A percentile compares a stretch with the other conserved stretches of the same genome.
phyloP scores from a whole-genome alignment of 768 basidiomycete genomes.

The Termitomyces sp. region DNA sequence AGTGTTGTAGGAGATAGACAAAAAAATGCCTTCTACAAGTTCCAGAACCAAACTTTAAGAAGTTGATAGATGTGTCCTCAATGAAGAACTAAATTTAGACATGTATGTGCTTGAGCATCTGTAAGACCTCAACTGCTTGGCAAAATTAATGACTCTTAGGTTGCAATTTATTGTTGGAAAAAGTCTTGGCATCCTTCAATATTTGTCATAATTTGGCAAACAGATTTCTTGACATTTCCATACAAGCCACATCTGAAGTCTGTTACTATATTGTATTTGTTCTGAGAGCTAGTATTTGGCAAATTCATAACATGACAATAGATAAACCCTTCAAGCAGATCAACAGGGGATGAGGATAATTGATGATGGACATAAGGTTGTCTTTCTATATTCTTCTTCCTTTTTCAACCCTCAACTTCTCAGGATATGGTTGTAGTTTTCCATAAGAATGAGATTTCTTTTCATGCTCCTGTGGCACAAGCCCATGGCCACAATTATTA shows the following conservation, averaged over 20 bases:
- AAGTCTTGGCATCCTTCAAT: constrained; percentile 50
- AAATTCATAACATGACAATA: constrained; percentile 57
- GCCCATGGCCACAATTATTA: too few species aligned
- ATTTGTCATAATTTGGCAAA: constrained; percentile 78
- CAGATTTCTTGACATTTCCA: constrained; percentile 81
- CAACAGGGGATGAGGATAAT: neutral
- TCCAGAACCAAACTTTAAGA: constrained; percentile 72
- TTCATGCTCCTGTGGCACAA: too few species aligned
- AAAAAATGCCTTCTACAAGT: constrained; percentile 78
- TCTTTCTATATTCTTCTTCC: too few species aligned
- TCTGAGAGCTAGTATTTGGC: constrained; percentile 48
- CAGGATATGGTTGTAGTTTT: too few species aligned
- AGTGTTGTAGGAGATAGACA: constrained; percentile 59
- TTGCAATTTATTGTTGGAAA: constrained; percentile 2
- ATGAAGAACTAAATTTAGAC: neutral
- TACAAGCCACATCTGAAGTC: constrained; percentile 89
- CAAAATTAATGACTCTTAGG: neutral
- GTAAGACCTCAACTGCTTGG: constrained; percentile 72
- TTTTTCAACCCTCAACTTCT: too few species aligned
- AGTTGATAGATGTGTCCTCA: neutral
- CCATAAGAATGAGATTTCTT: too few species aligned
- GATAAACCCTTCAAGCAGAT: constrained; percentile 48
- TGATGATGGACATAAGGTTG: constrained; percentile 48
- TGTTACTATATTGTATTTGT: constrained; percentile 55
- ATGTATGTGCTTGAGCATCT: constrained; percentile 64